Evolutionary conservation across 495 filamentous ascomycete species (phyloP), one percentile per base, ranked within the genome.

Genomic region (Daldinia vernicosa): DNA sequence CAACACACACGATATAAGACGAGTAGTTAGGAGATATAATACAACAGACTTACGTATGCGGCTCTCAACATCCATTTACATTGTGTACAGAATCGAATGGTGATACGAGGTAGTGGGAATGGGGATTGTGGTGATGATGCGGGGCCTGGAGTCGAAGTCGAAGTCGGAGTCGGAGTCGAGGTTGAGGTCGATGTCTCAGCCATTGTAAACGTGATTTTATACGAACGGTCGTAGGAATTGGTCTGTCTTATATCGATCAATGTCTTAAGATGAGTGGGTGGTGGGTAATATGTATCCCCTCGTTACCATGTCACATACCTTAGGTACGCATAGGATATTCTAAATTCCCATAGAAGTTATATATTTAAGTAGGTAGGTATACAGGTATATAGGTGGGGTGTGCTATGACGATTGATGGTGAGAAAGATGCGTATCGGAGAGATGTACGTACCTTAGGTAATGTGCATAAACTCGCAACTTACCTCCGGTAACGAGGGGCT

Each of bases 11-110:
- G 37, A 37, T 14, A 35, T 28, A 28, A 17, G 30, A 15, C 19
- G 4, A 32, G 28, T 57, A 3, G 39, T n/a, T n/a, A n/a, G n/a
- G n/a, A 51, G n/a, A 51, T 51, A 47, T 30, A 43, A 51, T 40
- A 63, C 30, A 28, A 15, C n/a, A 53, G 28, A 84, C 89, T 74
- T 85, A 93, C 91, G 77, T 93, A 94, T 63, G 91, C 91, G 37
- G 92, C 92, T 58, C 94, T 83, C 9, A 98, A 82, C 86, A 97
- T 92, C 95, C 95, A 98, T 82, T 92, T 92, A 77, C 92, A 95
- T 75, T 93, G 90, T 1, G 90, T 93, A 78, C 92, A 95, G 81
- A 89, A 95, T 66, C 88, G 82, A 74, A 95, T 95, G 26, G 87
- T 89, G 62, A 95, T 82, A 28, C 91, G 85, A 22, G 91, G 91